Percentiles rank a stretch among this genome's conserved stretches.
These are phyloP conservation scores for Galeopsis tetrahit DNA, from an alignment of 257 asterid species.

Conservation along the genomic window DNA sequence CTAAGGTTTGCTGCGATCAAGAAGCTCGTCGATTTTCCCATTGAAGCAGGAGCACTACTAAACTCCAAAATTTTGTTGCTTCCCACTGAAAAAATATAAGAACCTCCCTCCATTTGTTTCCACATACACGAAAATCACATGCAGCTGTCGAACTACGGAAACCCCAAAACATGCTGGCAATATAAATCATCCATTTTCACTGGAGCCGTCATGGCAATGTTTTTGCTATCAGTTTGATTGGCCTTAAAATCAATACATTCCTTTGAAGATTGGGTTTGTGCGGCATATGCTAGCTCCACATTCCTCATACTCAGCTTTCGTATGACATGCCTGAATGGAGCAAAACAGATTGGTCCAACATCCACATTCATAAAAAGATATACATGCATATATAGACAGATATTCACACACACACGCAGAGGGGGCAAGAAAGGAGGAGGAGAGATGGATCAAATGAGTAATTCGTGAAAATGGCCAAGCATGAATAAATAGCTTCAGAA, in stretches of 20 bases:
- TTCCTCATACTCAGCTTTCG: conserved; percentile 98
- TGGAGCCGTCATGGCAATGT: conserved; percentile 9
- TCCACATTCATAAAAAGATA: conserved; percentile 12
- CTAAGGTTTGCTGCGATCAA: conserved; percentile 4
- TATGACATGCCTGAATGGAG: conserved; percentile 82
- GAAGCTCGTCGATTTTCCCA: neutral
- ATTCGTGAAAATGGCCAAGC: neutral
- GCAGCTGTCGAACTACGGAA: conserved; percentile 25
- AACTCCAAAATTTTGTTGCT: conserved; percentile 32
- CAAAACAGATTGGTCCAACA: conserved; percentile 10
- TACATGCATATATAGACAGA: neutral
- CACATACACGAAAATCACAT: conserved; percentile 22
- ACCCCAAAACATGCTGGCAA: conserved; percentile 13
- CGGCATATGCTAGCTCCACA: conserved; percentile 96
- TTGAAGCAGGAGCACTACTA: conserved; percentile 6
- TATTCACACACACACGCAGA: neutral
- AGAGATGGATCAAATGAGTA: neutral
- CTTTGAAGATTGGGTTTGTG: conserved; percentile 93
- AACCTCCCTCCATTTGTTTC: conserved; percentile 34
- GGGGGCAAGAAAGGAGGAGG: neutral
- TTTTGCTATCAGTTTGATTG: conserved; percentile 23
- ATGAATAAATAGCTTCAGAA: neutral
- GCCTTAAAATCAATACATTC: conserved; percentile 71
- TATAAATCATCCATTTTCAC: conserved; percentile 12
- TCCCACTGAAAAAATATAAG: conserved; percentile 43